Conservation (phyloP, 768 basidiomycete species). For the Panaeolus papilionaceus region DNA sequence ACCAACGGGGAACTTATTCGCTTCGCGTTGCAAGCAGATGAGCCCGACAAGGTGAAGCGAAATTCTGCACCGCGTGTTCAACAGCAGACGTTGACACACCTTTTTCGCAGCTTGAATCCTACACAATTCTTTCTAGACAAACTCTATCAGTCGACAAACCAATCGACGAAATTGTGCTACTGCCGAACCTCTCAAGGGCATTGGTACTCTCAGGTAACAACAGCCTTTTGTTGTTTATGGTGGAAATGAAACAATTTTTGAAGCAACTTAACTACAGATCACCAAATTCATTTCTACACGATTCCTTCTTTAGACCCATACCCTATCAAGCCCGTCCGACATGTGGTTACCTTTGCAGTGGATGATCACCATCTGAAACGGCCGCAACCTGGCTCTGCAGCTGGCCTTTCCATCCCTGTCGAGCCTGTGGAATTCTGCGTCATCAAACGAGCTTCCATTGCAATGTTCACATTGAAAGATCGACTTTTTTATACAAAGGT, state of each 20-base stretch:
- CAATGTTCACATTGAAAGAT: conserved; percentile 70
- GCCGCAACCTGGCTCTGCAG: conserved; percentile 41
- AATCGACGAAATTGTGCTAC: conserved; percentile 80
- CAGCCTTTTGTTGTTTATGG: conserved; percentile 9
- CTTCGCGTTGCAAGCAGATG: conserved; percentile 71
- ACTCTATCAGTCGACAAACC: conserved; percentile 70
- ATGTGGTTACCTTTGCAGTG: conserved; percentile 81
- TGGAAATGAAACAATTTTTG: neutral
- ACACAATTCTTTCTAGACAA: conserved; percentile 73
- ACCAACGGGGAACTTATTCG: conserved; percentile 86
- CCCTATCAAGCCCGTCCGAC: conserved; percentile 79
- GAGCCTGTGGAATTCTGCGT: conserved; percentile 76
- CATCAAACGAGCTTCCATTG: conserved; percentile 70
- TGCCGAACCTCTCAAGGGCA: conserved; percentile 76
- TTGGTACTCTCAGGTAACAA: conserved; percentile 76
- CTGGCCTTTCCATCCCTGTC: conserved; percentile 38
- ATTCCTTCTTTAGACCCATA: conserved; percentile 83
- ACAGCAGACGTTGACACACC: conserved; percentile 3
- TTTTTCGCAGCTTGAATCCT: conserved; percentile 57
- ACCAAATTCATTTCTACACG: conserved; percentile 77
- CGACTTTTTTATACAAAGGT: conserved; percentile 69
- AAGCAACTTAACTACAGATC: conserved; percentile 42
- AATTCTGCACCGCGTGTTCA: neutral
- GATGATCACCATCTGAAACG: conserved; percentile 77
- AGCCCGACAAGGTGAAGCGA: conserved; percentile 50